A percentile compares a stretch with the other conserved stretches of the same genome.
phyloP scores from a whole-genome alignment of 257 asterid species.

The Plantago major region DNA sequence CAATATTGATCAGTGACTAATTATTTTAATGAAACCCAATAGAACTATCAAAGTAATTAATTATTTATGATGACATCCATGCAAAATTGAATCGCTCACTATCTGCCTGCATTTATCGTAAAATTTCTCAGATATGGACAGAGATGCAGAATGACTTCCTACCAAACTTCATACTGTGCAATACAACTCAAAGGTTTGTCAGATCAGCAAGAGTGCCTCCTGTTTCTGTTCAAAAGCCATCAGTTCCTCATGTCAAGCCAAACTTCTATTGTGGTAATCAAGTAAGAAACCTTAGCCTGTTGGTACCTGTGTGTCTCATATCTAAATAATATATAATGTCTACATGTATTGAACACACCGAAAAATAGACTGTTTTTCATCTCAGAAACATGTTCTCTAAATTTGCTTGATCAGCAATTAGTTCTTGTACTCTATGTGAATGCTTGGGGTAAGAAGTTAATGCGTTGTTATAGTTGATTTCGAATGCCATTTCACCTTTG shows the following conservation, averaged over 20 bases:
- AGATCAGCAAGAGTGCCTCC: slow-evolving; percentile 78
- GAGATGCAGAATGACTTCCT: slow-evolving; percentile 98
- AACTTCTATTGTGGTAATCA: slow-evolving; percentile 91
- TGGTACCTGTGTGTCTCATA: neutral
- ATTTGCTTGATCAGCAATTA: too few species aligned
- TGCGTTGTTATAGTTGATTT: too few species aligned
- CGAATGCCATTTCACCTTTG: too few species aligned
- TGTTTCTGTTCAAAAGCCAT: slow-evolving; percentile 83
- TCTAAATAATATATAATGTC: neutral
- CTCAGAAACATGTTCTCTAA: too few species aligned
- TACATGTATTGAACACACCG: neutral
- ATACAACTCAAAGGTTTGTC: slow-evolving; percentile 97
- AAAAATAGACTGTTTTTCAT: neutral
- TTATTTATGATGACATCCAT: neutral
- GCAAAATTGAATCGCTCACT: slow-evolving; percentile 19
- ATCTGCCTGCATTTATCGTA: slow-evolving; percentile 25
- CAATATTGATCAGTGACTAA: too few species aligned
- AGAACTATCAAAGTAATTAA: neutral
- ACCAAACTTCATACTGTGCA: slow-evolving; percentile 90
- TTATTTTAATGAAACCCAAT: too few species aligned
- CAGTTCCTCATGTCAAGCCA: slow-evolving; percentile 87
- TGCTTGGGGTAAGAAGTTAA: too few species aligned
- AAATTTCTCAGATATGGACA: slow-evolving; percentile 71
- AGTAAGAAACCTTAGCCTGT: slow-evolving; percentile 45
- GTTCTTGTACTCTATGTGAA: too few species aligned